A percentile compares a stretch with the other conserved stretches of the same genome.
These are phyloP conservation scores for Candida freyschussii DNA, from an alignment of 1,139 yeast genomes.

Conservation along the genomic window DNA sequence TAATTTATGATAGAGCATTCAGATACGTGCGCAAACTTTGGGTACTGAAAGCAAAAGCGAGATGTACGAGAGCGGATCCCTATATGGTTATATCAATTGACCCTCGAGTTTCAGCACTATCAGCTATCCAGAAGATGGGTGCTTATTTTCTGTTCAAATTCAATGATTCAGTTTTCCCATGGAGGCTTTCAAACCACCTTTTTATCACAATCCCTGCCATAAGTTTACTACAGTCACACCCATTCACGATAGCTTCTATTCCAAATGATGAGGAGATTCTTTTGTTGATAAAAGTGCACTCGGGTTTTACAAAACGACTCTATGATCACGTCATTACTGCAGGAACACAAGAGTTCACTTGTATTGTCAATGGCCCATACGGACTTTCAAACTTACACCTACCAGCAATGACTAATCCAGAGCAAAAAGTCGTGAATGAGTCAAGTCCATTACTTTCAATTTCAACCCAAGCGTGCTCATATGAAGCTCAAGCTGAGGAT, in stretches of 20 bases:
- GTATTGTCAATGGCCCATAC: conserved; percentile 26
- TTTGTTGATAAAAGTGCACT: conserved; percentile 18
- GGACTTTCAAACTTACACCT: conserved; percentile 19
- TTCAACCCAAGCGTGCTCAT: no score
- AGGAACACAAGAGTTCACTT: conserved; percentile 9
- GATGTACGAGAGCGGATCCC: conserved; percentile 4
- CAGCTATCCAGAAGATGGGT: conserved; percentile 1
- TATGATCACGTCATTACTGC: conserved; percentile 4
- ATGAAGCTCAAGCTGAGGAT: no score
- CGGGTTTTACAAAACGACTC: conserved; percentile 22
- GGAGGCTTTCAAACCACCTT: conserved; percentile 22
- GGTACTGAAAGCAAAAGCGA: conserved; percentile 14
- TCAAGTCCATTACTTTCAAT: no score
- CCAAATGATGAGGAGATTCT: conserved; percentile 12
- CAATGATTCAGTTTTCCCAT: conserved; percentile 10
- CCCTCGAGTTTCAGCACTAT: conserved; percentile 4
- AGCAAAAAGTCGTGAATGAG: no score
- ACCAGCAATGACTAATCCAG: conserved; percentile 8
- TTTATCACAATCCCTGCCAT: conserved; percentile 22
- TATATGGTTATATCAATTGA: conserved; percentile 13
- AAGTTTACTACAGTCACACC: conserved; percentile 21
- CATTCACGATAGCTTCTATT: conserved; percentile 25
- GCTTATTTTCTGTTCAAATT: conserved; percentile 10
- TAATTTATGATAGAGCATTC: conserved; percentile 18
- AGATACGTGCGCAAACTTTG: conserved; percentile 16